Evolutionary conservation across 192 early-diverging fungal genomes (phyloP).

Genomic region (Funneliformis geosporum): DNA sequence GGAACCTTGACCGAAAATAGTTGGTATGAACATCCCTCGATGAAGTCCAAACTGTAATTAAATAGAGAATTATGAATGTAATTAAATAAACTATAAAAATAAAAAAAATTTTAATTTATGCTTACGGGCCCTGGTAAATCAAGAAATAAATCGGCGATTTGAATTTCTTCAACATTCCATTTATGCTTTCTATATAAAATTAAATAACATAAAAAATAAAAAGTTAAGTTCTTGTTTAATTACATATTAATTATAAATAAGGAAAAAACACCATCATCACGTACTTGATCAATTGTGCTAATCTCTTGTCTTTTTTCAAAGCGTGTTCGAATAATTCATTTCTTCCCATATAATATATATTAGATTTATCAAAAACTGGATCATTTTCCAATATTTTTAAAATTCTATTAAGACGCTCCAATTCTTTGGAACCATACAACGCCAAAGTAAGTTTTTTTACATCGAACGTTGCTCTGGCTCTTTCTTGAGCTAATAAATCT

Average conservation of each 20-base stretch:
- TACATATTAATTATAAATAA: neutral
- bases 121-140: conserved; percentile 64
- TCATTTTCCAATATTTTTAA: conserved; percentile 65
- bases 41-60: conserved; percentile 66
- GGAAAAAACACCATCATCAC: neutral
- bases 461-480: conserved; percentile 65
- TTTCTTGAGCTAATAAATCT: conserved; percentile 63
- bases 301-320: conserved; percentile 59
- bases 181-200: conserved; percentile 48
- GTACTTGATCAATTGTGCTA: conserved; percentile 64
- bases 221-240: too few species aligned
- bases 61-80: neutral
- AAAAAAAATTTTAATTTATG: neutral
- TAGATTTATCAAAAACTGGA: conserved; percentile 69
- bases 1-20: conserved; percentile 69
- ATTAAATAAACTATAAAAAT: neutral
- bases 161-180: conserved; percentile 56
- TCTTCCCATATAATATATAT: conserved; percentile 73
- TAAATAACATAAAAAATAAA: conserved; percentile 9
- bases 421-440: conserved; percentile 67
- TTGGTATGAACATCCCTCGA: conserved; percentile 82
- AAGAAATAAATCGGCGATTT: conserved; percentile 52
- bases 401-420: conserved; percentile 58
- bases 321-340: conserved; percentile 65
- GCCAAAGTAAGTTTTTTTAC: conserved; percentile 65